Base-by-base conservation (phyloP, 805 yeast genomes). In the Metschnikowia kofuensis region DNA sequence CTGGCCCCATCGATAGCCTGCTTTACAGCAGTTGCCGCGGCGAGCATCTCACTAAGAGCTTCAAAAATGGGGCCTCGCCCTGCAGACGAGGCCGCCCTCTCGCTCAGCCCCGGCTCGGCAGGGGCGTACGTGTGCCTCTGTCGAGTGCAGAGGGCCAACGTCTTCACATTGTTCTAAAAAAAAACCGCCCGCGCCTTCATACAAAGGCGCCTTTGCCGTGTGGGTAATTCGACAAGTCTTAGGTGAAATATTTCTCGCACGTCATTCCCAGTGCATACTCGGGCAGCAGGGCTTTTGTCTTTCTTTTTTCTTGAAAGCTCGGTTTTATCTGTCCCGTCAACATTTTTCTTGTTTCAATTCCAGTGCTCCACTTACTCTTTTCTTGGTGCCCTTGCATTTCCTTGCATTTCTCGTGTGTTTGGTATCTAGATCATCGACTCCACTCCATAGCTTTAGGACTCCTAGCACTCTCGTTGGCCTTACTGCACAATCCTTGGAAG, bases 161-260 rank as follows among this genome's bases (percentile, higher is more conserved):
- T 26, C 15, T 12, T 10, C 28, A 13, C 31, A 30, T n/a, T 45
- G 42, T 45, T 34, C 43, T 39, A 38, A 39, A 40, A 45, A 45
- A 45, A 45, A 39, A 32, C 30, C 29, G 42, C 21, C n/a, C 15
- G 34, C 14, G 39, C 39, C 45, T 28, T 27, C 35, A 42, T 28
- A 42, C 35, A 26, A 38, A 37, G 7, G 7, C 27, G 9, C 5
- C 32, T 27, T 28, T 27, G 12, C 21, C 6, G 32, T 16, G 21
- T 35, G 21, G 21, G n/a, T 35, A 14, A 35, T 16, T 6, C 10
- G 11, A 16, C 21, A 12, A 14, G 28, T 21, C 29, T 27, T 28
- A 13, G 14, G 42, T 28, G 21, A 21, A 29, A 13, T 16, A 21
- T 21, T 21, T 13, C 28, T 2, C 21, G 14, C 31, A 39, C 32